These are phyloP conservation scores for Rutstroemia sp. DNA, from an alignment of 2,329 filamentous ascomycete species.

Conservation along the genomic window DNA sequence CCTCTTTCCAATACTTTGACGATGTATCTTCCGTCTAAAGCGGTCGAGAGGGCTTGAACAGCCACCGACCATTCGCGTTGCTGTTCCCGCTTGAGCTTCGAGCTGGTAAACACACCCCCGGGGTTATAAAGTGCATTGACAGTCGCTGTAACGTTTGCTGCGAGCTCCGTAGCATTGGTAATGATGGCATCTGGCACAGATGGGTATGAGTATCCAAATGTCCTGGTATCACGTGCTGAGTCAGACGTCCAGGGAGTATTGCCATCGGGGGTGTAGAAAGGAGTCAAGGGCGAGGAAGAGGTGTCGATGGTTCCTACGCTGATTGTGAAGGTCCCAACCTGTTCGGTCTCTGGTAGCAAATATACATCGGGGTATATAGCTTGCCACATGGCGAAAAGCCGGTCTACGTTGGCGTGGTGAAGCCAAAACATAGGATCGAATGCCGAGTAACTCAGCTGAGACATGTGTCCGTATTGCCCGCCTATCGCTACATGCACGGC, in stretches of 20 bases:
- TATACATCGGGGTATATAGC: slow-evolving; percentile 31
- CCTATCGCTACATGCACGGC: slow-evolving; percentile 36
- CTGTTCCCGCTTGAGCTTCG: background rate
- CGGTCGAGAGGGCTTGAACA: background rate
- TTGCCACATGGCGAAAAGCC: slow-evolving; percentile 48
- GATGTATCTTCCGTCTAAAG: background rate
- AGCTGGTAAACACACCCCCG: background rate
- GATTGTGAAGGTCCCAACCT: slow-evolving; percentile 30
- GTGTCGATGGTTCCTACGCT: slow-evolving; percentile 18
- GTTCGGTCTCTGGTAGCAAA: slow-evolving; percentile 28
- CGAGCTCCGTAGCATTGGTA: slow-evolving; percentile 39
- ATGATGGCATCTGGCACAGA: slow-evolving; percentile 41
- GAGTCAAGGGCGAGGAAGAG: slow-evolving; percentile 23
- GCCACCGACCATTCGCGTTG: slow-evolving; percentile 17
- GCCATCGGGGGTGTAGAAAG: slow-evolving; percentile 26
- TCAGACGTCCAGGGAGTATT: slow-evolving; percentile 16
- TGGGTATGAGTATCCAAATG: slow-evolving; percentile 24
- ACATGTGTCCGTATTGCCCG: slow-evolving; percentile 33
- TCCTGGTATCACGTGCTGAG: slow-evolving; percentile 12
- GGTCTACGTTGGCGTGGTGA: slow-evolving; percentile 52
- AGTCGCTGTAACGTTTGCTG: slow-evolving; percentile 53
- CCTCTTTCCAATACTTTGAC: background rate
- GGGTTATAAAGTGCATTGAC: slow-evolving; percentile 46
- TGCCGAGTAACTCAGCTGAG: slow-evolving; percentile 35
- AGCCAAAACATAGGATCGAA: slow-evolving; percentile 45